Evolutionary conservation across 495 filamentous ascomycete genomes (phyloP).

Genomic region (Neurospora sp.): DNA sequence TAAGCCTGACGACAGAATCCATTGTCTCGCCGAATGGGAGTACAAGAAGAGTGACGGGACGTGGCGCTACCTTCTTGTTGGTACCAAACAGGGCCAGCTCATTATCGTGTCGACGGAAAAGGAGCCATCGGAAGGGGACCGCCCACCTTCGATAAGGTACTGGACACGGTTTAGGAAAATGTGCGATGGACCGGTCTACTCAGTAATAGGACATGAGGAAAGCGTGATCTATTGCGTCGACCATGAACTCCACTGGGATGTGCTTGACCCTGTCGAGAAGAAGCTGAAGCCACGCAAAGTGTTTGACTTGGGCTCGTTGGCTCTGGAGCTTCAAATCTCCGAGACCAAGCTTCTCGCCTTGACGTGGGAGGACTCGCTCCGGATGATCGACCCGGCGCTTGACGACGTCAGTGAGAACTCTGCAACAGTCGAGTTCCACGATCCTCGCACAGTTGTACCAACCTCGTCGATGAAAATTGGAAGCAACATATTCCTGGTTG

Average conservation of each 20-base stretch:
- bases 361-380: conserved; percentile 34
- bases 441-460: not conserved
- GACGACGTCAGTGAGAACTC: not conserved
- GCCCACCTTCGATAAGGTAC: conserved; percentile 26
- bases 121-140: conserved; percentile 1
- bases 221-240: conserved; percentile 39
- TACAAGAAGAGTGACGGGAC: conserved; percentile 26
- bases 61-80: conserved; percentile 38
- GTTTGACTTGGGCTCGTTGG: conserved; percentile 33
- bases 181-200: conserved; percentile 28
- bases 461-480: conserved; percentile 5
- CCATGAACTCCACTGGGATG: conserved; percentile 32
- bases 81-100: conserved; percentile 31
- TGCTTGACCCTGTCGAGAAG: conserved; percentile 32
- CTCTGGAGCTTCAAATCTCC: conserved; percentile 28
- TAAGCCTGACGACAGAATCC: conserved; percentile 27
- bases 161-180: conserved; percentile 33
- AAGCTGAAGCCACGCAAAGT: conserved; percentile 29
- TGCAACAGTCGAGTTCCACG: not conserved
- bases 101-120: conserved; percentile 32
- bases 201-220: conserved; percentile 29
- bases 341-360: conserved; percentile 34
- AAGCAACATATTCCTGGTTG: conserved; percentile 29
- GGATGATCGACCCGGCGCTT: conserved; percentile 28
- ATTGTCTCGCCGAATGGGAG: conserved; percentile 36